Evolutionary conservation across 2,329 filamentous ascomycete genomes (phyloP), one percentile per base, ranked within the genome.

Genomic region (Exophiala sp.): DNA sequence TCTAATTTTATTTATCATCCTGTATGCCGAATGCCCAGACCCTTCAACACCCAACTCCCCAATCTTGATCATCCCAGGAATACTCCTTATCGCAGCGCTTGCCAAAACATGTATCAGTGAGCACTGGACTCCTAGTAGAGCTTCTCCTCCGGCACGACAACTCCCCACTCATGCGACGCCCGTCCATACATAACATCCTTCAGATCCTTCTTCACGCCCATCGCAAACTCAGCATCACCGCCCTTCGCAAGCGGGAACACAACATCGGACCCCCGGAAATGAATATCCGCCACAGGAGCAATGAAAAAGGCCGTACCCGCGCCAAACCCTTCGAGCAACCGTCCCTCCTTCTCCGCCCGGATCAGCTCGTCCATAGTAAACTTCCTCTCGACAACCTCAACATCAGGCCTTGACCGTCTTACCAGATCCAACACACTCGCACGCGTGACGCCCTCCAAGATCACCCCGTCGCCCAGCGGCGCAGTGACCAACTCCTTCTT

Each of bases 381-480:
- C 61, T 84, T 84, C 60, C 87, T 79, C 82, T 96, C 91, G 0
- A 92, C 85, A 36, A 95, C 79, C 62, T 91, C 86, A 1, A 94
- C 84, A n/a, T 95, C 78, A 57, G 89, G 86, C 29, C 48, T 47
- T 11, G 46, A 47, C 12, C 43, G 11, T 20, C 81, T 77, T 1
- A 83, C 85, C 16, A 95, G 77, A 62, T 92, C 85, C 34, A 96
- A 70, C 16, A 91, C 83, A 64, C 87, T 91, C 50, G 88, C 79
- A 48, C 91, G 79, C n/a, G 91, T 96, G 9, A 96, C 86, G 60
- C 91, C 91, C 59, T 92, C 88, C 2, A 96, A 78, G 63, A 96
- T 95, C 57, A 96, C 79, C 66, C 87, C 84, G 66, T 89, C 89
- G 54, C 87, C 87, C 40, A 96, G 73, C 7, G 89, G 89, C 2